Conservation (phyloP, 805 yeast genomes). For the Candida corydali region DNA sequence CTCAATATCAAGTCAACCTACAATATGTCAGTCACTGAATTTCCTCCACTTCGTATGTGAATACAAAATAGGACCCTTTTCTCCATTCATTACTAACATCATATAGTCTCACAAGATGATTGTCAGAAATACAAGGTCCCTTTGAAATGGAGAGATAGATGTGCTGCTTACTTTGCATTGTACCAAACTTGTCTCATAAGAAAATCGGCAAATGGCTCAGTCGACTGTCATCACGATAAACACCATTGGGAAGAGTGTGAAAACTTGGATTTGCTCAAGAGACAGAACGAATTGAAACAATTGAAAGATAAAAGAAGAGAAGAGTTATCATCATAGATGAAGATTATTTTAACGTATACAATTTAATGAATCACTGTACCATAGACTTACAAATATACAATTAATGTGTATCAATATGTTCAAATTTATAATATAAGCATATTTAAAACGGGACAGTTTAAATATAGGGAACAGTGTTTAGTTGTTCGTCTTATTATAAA, state of each 20-base stretch:
- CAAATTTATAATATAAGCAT: neutral
- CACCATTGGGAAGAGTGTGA: conserved; percentile 85
- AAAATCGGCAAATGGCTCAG: conserved; percentile 39
- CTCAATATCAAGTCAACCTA: no score
- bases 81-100: conserved; percentile 10
- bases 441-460: neutral
- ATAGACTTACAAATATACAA: neutral
- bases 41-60: conserved; percentile 41
- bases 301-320: conserved; percentile 21
- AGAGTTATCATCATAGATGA: conserved; percentile 2
- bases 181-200: conserved; percentile 41
- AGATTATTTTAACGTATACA: neutral
- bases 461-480: no score
- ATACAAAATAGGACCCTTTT: neutral
- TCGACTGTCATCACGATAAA: conserved; percentile 68
- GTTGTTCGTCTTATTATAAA: no score
- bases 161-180: conserved; percentile 56
- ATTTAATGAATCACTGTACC: no score
- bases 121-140: conserved; percentile 79
- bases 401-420: neutral
- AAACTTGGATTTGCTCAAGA: conserved; percentile 73
- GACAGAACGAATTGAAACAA: conserved; percentile 67
- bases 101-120: conserved; percentile 71
- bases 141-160: conserved; percentile 75
- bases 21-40: conserved; percentile 36